Percentiles rank a stretch among this genome's conserved stretches.
phyloP scores from a whole-genome alignment of 345 rosid genomes.

The Camelina neglecta region DNA sequence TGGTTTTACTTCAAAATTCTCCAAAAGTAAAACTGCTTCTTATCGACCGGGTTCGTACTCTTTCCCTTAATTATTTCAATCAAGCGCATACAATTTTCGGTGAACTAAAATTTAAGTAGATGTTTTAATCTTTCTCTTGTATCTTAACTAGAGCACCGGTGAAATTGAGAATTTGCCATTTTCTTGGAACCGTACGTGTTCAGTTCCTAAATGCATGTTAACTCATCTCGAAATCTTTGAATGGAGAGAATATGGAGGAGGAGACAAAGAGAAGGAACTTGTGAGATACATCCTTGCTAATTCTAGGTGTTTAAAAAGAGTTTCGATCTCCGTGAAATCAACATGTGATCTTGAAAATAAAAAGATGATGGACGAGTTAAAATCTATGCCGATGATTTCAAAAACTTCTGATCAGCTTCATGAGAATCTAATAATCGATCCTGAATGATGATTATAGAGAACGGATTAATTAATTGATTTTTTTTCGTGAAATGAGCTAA shows the following conservation, averaged over 20 bases:
- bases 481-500: no score
- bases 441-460: no score
- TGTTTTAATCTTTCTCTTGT: background rate
- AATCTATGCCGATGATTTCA: constrained; percentile 9
- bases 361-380: constrained; percentile 2
- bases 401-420: background rate
- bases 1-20: constrained; percentile 1
- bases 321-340: background rate
- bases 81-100: background rate
- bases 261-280: background rate
- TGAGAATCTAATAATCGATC: no score
- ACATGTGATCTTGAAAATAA: background rate
- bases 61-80: background rate
- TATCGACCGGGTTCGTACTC: background rate
- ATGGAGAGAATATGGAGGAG: background rate
- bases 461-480: no score
- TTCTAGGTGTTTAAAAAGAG: constrained; percentile 3
- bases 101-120: background rate
- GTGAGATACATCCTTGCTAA: constrained; percentile 3
- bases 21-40: constrained; percentile 3
- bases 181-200: background rate
- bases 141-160: background rate
- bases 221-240: background rate
- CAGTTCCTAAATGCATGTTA: background rate
- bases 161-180: background rate